Base-by-base conservation (phyloP, 2,329 filamentous ascomycete species). In the Aspergillus jensenii region DNA sequence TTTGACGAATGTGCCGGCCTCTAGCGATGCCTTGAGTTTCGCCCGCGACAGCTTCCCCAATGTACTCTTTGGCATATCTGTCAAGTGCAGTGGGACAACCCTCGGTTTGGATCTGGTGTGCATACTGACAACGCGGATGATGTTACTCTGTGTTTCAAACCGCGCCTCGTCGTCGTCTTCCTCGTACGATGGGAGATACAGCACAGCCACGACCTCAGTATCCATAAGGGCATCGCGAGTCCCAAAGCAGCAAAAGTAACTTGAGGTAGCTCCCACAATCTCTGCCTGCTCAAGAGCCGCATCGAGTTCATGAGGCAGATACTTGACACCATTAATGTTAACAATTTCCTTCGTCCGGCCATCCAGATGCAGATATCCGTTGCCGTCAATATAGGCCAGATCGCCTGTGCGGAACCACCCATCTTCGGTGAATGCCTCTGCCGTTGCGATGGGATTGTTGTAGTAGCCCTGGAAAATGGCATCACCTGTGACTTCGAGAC, bases 361-460 rank as follows among this genome's bases (percentile, higher is more conserved):
- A 9, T 19, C n/a, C 4, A 43, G 40, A 8, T 19, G 15, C 15
- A 43, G n/a, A 21, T 19, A 19, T n/a, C 19, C 40, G 40, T 21
- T 14, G 6, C 6, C 17, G 40, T 62, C 62, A 17, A 67, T 58
- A 15, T 17, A 56, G 3, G 40, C 65, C 17, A 37, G 45, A 23
- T 67, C 65, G 0, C 63, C 65, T 3, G 72, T 72, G 27, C 60
- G 65, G 48, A 73, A 74, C 72, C 71, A 74, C 8, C 68, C 69
- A 50, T 69, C 70, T 7, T 52, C 37, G 3, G 66, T 65, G 52
- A 74, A 74, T 0, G 69, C 56, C 0, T 65, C 59, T 15, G 40
- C 53, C 1, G 68, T 73, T 2, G 71, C 69, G 11, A 52, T 19
- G 0, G 56, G 27, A 45, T 74, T 69, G 53, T 74, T 73, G 64